Base-by-base conservation (phyloP, 352 stramenopile species). In the Phytophthora citrophthora region DNA sequence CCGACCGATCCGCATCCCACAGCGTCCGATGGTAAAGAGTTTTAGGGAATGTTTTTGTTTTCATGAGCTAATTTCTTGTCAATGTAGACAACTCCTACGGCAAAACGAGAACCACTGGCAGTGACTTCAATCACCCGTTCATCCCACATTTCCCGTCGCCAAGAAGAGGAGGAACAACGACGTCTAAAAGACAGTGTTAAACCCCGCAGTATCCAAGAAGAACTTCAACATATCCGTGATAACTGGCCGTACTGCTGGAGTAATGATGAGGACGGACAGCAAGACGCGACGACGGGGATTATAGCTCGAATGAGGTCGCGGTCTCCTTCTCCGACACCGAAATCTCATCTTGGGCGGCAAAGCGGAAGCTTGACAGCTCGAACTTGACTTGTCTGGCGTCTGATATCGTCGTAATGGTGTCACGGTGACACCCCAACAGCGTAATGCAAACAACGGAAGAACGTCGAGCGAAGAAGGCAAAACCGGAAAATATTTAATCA, bases 221-320 rank as follows among this genome's bases (percentile, higher is more conserved):
- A 90, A 46, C 64, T 94, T 50, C 70, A 75, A 10, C 76, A 64
- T 39, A 91, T 94, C 56, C 83, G 86, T 12, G 68, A 78, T 41
- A 83, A 72, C 11, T 94, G 83, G 86, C 83, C 83, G 11, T 86
- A 90, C 59, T 70, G 77, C 11, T 90, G 83, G 83, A 56, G 54
- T 41, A 62, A 83, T 26, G 60, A 70, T 20, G 54, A 72, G 13
- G 54, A 75, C 16, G 51, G 58, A 16, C 27, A 34, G 20, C 43
- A 49, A 27, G 31, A 60, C n/a, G 18, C 23, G 48, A 43, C 53
- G 5, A 59, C n/a, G 7, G 40, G 36, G 24, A 47, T 44, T 31
- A 31, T 34, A 11, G n/a, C 43, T 5, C 43, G 20, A 8, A 12
- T 61, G 26, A 27, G 32, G 27, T 43, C 46, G 10, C 50, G 48